These are phyloP conservation scores for Fistulinella cinereoalba DNA, from an alignment of 1,284 basidiomycete species.

Conservation along the genomic window DNA sequence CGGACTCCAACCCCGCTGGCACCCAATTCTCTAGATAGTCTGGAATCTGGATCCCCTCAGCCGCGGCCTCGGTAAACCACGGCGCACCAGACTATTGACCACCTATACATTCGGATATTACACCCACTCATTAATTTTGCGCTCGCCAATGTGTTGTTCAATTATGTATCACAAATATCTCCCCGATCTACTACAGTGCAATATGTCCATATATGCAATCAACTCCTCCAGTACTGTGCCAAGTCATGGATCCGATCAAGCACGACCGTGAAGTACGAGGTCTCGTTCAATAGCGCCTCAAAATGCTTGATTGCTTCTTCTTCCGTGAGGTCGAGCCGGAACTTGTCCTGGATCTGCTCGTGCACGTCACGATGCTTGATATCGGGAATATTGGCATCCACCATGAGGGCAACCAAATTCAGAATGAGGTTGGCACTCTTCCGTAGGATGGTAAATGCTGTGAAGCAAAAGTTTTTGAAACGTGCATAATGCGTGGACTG, in stretches of 20 bases:
- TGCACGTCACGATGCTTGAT: conserved; percentile 90
- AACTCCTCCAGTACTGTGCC: conserved; percentile 82
- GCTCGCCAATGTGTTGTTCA: too few relatives aligned
- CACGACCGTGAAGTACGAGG: conserved; percentile 90
- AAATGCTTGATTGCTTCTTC: conserved; percentile 98
- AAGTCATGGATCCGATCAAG: conserved; percentile 89
- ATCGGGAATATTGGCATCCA: conserved; percentile 96
- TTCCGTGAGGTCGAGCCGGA: conserved; percentile 89
- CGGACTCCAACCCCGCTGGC: too few relatives aligned
- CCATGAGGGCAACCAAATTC: conserved; percentile 96
- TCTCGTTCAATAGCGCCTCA: conserved; percentile 91
- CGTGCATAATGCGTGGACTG: conserved; percentile 88
- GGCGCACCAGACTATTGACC: too few relatives aligned
- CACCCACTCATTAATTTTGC: too few relatives aligned
- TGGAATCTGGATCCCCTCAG: too few relatives aligned
- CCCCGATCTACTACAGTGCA: too few relatives aligned
- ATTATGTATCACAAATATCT: too few relatives aligned
- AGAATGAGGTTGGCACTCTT: conserved; percentile 98
- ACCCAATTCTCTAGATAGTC: too few relatives aligned
- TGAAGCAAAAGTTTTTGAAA: conserved; percentile 96
- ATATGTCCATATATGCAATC: too few relatives aligned
- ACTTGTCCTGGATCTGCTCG: conserved; percentile 94
- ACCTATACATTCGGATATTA: too few relatives aligned
- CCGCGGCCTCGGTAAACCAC: too few relatives aligned
- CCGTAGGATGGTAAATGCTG: conserved; percentile 91